Conservation (phyloP, 805 yeast species). For the Saccharomycopsis sp. region DNA sequence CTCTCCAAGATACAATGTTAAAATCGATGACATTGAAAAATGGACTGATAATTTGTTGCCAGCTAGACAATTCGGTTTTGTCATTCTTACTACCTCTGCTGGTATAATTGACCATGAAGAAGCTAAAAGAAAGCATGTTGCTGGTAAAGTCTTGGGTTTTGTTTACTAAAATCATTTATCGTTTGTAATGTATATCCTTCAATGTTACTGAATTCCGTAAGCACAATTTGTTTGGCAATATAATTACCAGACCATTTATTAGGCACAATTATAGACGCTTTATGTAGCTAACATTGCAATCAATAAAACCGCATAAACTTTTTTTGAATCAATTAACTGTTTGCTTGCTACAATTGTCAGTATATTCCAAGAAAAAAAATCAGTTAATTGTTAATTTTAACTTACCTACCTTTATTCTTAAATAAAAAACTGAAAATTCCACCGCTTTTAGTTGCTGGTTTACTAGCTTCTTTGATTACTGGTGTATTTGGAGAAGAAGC, state of each 20-base stretch:
- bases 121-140: slow-evolving; percentile 99
- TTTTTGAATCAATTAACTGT: no score
- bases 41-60: slow-evolving; percentile 98
- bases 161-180: slow-evolving; percentile 56
- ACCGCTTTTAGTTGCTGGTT: no score
- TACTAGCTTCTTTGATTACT: background rate
- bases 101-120: slow-evolving; percentile 99
- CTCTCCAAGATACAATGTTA: slow-evolving; percentile 97
- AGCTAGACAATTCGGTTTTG: slow-evolving; percentile 98
- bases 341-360: no score
- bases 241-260: no score
- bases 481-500: background rate
- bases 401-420: slow-evolving; percentile 19
- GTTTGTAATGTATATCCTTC: background rate
- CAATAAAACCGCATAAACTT: no score
- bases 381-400: no score
- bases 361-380: no score
- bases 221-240: no score
- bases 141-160: slow-evolving; percentile 97
- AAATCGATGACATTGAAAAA: slow-evolving; percentile 90
- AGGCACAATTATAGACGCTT: no score
- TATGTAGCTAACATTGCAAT: no score
- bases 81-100: slow-evolving; percentile 96
- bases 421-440: slow-evolving; percentile 12
- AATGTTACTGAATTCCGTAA: no score